phyloP scores from a whole-genome alignment of 139 green algal species.

The Picochlorum sp. region DNA sequence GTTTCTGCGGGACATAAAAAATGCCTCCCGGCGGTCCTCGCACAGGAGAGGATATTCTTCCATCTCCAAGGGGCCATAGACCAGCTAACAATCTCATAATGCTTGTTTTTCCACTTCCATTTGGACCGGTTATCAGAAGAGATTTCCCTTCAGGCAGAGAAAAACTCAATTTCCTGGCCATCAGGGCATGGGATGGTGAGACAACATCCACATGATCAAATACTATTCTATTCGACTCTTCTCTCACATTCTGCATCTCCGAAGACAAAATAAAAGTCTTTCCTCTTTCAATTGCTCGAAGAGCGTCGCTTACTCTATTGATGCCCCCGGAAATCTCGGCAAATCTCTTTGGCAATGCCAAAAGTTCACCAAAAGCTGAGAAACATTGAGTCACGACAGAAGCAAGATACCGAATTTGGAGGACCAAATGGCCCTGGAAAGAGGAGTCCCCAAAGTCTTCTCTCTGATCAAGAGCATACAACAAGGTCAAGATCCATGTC shows the following conservation, averaged over 20 bases:
- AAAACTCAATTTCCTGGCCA: constrained; percentile 36
- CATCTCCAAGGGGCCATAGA: constrained; percentile 41
- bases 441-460: constrained; percentile 10
- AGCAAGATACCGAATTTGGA: constrained; percentile 65
- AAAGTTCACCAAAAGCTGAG: constrained; percentile 58
- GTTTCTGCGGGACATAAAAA: constrained; percentile 52
- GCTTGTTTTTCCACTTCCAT: constrained; percentile 43
- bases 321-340: constrained; percentile 53
- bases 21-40: constrained; percentile 11
- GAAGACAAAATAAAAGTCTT: constrained; percentile 8
- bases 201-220: constrained; percentile 30
- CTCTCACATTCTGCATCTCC: neutral
- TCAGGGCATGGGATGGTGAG: constrained; percentile 31
- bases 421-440: constrained; percentile 46
- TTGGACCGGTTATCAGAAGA: constrained; percentile 47
- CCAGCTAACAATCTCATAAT: constrained; percentile 40
- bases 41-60: constrained; percentile 16
- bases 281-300: constrained; percentile 37
- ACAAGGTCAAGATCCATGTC: constrained; percentile 61
- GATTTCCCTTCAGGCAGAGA: constrained; percentile 21
- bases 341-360: constrained; percentile 56
- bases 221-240: constrained; percentile 1
- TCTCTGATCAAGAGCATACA: constrained; percentile 50
- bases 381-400: constrained; percentile 64
- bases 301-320: constrained; percentile 33